These are phyloP conservation scores for Arthromyces matolae DNA, from an alignment of 768 basidiomycete species.

Conservation along the genomic window DNA sequence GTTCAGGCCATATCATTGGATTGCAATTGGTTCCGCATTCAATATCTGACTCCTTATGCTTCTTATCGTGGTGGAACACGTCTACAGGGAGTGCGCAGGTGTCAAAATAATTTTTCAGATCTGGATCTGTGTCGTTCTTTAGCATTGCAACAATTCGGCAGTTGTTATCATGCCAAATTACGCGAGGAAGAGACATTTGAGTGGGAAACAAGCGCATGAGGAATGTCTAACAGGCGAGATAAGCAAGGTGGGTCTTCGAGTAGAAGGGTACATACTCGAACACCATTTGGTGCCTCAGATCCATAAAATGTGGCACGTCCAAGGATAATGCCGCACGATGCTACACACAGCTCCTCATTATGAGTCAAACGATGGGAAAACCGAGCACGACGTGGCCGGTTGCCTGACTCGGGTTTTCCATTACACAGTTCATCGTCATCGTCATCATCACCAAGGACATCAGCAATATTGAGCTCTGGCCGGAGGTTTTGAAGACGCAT, in stretches of 20 bases:
- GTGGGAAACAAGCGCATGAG: not conserved
- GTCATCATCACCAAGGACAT: too few species aligned
- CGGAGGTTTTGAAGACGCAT: too few species aligned
- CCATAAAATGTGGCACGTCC: constrained; percentile 29
- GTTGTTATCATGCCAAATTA: constrained; percentile 24
- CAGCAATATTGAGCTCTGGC: too few species aligned
- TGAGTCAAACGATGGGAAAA: constrained; percentile 29
- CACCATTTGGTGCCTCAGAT: constrained; percentile 18
- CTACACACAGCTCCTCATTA: constrained; percentile 31
- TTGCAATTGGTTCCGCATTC: constrained; percentile 28
- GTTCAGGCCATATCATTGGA: constrained; percentile 31
- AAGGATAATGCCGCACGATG: constrained; percentile 30
- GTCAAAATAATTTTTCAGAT: too few species aligned
- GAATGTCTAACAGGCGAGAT: too few species aligned
- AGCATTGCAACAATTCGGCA: constrained; percentile 5
- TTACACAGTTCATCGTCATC: constrained; percentile 9
- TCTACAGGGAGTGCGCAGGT: constrained; percentile 30
- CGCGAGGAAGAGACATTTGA: constrained; percentile 22
- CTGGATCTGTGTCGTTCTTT: constrained; percentile 13
- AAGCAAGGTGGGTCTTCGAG: too few species aligned
- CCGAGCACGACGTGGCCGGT: constrained; percentile 18
- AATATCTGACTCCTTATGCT: constrained; percentile 25
- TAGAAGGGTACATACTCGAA: too few species aligned
- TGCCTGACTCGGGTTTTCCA: not conserved
- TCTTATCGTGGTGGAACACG: constrained; percentile 34